Evolutionary conservation across 805 yeast genomes (phyloP).

Genomic region (Kodamaea kakaduensis): DNA sequence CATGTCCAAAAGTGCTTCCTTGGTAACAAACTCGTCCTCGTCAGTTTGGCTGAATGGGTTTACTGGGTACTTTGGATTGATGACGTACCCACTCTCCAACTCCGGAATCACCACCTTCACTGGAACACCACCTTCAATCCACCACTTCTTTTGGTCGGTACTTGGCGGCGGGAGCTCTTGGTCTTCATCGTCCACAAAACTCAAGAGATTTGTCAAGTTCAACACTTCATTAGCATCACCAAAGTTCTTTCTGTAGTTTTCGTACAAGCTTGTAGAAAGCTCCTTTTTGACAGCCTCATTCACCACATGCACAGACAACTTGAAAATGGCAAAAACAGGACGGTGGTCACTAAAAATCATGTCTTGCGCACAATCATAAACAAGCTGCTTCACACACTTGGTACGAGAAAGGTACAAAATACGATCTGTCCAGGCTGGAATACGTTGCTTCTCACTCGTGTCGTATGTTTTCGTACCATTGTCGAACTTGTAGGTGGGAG

Average conservation of each 20-base stretch:
- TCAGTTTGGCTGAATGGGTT: conserved; percentile 66
- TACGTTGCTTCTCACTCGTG: conserved; percentile 85
- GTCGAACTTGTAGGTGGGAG: conserved; percentile 92
- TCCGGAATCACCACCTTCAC: conserved; percentile 62
- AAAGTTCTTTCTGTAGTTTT: conserved; percentile 46
- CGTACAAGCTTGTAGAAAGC: conserved; percentile 57
- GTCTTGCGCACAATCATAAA: conserved; percentile 55
- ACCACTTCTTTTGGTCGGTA: conserved; percentile 81
- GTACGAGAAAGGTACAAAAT: conserved; percentile 60
- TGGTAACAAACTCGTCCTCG: conserved; percentile 50
- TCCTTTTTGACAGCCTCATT: conserved; percentile 56
- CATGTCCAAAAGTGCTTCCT: conserved; percentile 15
- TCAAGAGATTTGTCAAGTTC: conserved; percentile 22
- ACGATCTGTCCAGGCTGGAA: conserved; percentile 97
- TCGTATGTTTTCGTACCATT: conserved; percentile 79
- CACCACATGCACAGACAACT: conserved; percentile 58
- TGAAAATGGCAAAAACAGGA: conserved; percentile 77
- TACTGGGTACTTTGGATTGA: conserved; percentile 65
- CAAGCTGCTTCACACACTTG: conserved; percentile 51
- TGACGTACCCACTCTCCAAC: conserved; percentile 30
- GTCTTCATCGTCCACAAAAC: conserved; percentile 26
- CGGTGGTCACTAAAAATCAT: conserved; percentile 81
- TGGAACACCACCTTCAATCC: conserved; percentile 76
- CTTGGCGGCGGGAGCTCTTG: conserved; percentile 82
- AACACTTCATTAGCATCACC: conserved; percentile 36